phyloP scores from a whole-genome alignment of 352 stramenopile species.

The Globisporangium solare region DNA sequence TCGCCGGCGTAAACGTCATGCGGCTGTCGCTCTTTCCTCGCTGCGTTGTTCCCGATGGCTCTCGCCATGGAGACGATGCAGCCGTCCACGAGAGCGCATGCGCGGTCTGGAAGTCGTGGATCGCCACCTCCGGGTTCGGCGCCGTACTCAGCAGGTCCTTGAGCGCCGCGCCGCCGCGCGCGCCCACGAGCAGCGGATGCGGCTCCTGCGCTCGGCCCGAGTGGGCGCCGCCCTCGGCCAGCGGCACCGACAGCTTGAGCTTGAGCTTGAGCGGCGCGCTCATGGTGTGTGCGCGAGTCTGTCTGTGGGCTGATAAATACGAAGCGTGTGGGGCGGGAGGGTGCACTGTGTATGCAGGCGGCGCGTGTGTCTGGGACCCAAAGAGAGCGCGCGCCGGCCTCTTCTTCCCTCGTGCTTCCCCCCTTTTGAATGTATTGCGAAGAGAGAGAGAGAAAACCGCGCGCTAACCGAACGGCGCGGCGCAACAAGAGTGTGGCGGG shows the following conservation, averaged over 20 bases:
- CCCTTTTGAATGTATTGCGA: not conserved
- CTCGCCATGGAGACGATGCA: conserved; percentile 11
- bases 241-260: conserved; percentile 45
- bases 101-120: conserved; percentile 67
- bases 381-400: no score
- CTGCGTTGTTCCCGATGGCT: conserved; percentile 7
- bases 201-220: conserved; percentile 1
- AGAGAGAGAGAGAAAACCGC: not conserved
- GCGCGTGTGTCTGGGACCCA: no score
- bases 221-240: conserved; percentile 19
- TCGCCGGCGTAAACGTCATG: conserved; percentile 36
- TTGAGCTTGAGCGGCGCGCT: conserved; percentile 60
- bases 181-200: conserved; percentile 63
- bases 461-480: not conserved
- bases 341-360: no score
- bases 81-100: conserved; percentile 56
- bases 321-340: not conserved
- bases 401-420: not conserved
- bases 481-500: not conserved
- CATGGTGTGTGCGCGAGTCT: conserved; percentile 18
- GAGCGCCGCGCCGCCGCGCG: conserved; percentile 61
- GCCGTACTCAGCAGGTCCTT: conserved; percentile 82
- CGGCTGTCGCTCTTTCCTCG: conserved; percentile 4
- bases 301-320: not conserved
- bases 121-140: conserved; percentile 79